Conservation (phyloP, 2,329 filamentous ascomycete species). For the Pyrenochaeta sp. region DNA sequence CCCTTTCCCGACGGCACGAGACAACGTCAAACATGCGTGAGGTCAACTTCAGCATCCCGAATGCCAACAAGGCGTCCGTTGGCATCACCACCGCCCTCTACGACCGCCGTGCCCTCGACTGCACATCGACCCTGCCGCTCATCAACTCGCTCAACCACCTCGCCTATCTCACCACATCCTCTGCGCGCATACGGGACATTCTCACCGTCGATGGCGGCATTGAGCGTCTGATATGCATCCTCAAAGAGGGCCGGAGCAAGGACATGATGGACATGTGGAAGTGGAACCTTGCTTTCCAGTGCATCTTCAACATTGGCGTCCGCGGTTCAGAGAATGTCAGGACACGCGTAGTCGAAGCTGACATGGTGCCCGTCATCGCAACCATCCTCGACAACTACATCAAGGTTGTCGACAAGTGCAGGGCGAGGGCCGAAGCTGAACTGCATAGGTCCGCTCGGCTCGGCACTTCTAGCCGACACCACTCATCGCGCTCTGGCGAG, state of each 20-base stretch:
- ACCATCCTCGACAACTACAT: constrained; percentile 99
- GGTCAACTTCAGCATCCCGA: constrained; percentile 99
- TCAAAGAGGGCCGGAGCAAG: constrained; percentile 95
- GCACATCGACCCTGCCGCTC: constrained; percentile 94
- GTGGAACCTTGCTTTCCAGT: constrained; percentile 99
- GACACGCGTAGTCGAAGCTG: constrained; percentile 94
- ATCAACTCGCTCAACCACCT: constrained; percentile 99
- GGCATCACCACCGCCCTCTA: constrained; percentile 99
- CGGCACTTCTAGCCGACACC: constrained; percentile 49
- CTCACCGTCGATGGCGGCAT: constrained; percentile 98
- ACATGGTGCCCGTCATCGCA: constrained; percentile 98
- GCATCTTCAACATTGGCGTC: constrained; percentile 98
- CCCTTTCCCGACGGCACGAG: constrained; percentile 22
- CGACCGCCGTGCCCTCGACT: constrained; percentile 95
- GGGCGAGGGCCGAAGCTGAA: constrained; percentile 84
- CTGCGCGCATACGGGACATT: constrained; percentile 95
- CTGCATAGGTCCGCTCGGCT: constrained; percentile 67
- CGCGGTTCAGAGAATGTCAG: constrained; percentile 92
- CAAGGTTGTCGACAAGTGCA: constrained; percentile 90
- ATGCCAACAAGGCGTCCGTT: constrained; percentile 98
- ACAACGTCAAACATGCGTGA: constrained; percentile 80
- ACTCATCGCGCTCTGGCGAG: constrained; percentile 53
- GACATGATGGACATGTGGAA: constrained; percentile 99
- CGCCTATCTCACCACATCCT: constrained; percentile 97
- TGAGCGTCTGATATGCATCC: constrained; percentile 93